phyloP scores from a whole-genome alignment of 345 rosid species.

The Erodium maritimum region DNA sequence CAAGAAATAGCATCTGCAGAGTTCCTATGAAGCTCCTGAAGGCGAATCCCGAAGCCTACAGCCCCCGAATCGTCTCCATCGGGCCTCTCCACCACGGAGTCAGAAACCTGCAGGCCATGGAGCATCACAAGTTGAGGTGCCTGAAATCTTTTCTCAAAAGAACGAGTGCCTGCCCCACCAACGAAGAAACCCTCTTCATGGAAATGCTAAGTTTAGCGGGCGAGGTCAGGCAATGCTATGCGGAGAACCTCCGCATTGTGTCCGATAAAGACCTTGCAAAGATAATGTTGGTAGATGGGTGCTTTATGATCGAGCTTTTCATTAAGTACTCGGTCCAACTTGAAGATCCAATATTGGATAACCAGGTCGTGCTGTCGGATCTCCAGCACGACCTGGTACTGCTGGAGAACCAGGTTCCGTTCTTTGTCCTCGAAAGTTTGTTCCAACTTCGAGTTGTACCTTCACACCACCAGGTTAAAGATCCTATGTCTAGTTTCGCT shows the following conservation, averaged over 20 bases:
- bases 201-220: background rate
- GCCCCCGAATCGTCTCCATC: constrained; percentile 6
- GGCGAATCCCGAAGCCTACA: background rate
- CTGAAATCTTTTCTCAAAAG: constrained; percentile 7
- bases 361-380: background rate
- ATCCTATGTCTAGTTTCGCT: background rate
- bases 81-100: constrained; percentile 12
- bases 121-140: constrained; percentile 10
- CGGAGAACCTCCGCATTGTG: background rate
- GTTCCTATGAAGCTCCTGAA: background rate
- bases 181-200: too few relatives aligned
- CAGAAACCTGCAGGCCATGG: constrained; percentile 8
- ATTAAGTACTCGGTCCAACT: background rate
- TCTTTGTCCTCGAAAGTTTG: constrained; percentile 14
- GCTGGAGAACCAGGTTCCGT: constrained; percentile 24
- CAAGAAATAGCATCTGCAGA: constrained; percentile 13
- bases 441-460: background rate
- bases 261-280: constrained; percentile 7
- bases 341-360: constrained; percentile 2
- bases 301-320: constrained; percentile 10
- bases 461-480: background rate
- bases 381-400: constrained; percentile 2
- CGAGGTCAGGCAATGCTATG: constrained; percentile 5
- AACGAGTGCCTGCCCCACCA: background rate
- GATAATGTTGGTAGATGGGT: constrained; percentile 11